Base-by-base conservation (phyloP, 495 filamentous ascomycete species). In the Chaetomium tenue region DNA sequence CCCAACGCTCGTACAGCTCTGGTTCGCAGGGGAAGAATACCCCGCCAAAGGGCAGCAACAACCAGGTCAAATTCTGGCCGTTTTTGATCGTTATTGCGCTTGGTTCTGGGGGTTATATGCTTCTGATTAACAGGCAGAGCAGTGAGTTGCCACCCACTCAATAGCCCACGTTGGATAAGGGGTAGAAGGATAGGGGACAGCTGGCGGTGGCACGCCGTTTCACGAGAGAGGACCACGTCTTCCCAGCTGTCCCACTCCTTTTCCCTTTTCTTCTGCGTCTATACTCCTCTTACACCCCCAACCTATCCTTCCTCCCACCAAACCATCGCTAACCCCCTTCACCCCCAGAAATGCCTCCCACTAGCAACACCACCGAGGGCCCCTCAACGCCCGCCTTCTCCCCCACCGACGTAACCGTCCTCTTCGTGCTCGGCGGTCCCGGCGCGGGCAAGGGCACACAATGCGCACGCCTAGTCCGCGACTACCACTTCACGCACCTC, bases 401-500 rank as follows among this genome's bases (percentile, higher is more conserved):
- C 60, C 80, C 89, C n/a, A 66, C 82, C 54, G 81, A 90, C 47
- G 91, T 93, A 16, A 92, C 92, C 11, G 93, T 98, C 66, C 82
- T 98, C 78, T 92, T 91, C 81, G 88, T 91, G 18, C 88, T 92
- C 60, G 89, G 89, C 75, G 89, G 89, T 9, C 89, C 89, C 6
- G 89, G 89, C 67, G 87, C 89, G 39, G 89, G 89, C 65, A 92
- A 92, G 73, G 89, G 89, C 67, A 92, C 89, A 37, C 94, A 98
- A 75, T 98, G 93, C 80, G 84, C 87, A 50, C 89, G 91, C 61
- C 86, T 98, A 18, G 93, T 96, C 33, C 78, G 82, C n/a, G 89
- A 93, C 78, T 96, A 93, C 79, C 87, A 86, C 72, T 98, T 98
- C 86, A 86, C 83, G 37, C 94, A 98, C 81, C 87, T 98, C 11